A percentile compares a stretch with the other conserved stretches of the same genome.
Evolutionary conservation across 2,329 filamentous ascomycete species (phyloP).

Genomic region (Fusarium virguliforme): DNA sequence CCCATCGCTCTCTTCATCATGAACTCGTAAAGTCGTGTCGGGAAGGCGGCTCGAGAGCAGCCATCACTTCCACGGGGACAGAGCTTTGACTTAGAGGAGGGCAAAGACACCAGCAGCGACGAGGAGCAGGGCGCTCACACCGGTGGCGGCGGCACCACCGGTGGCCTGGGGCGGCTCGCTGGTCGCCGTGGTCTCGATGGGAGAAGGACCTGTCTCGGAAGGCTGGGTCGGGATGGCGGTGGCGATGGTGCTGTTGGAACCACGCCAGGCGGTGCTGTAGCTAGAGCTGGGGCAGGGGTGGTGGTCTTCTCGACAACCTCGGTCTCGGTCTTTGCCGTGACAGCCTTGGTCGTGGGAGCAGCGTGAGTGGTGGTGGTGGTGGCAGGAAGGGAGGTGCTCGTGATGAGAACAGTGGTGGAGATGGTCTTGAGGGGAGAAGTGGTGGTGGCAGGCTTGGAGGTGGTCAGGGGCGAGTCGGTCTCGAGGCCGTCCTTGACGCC

Average conservation of each 20-base stretch:
- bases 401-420: conserved; percentile 49
- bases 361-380: conserved; percentile 50
- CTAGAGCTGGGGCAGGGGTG: conserved; percentile 49
- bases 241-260: conserved; percentile 55
- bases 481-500: conserved; percentile 65
- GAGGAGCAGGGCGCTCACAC: conserved; percentile 58
- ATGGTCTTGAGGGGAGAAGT: conserved; percentile 46
- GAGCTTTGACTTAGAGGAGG: conserved; percentile 54
- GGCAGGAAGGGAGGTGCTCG: conserved; percentile 43
- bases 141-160: conserved; percentile 53
- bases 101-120: conserved; percentile 56
- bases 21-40: conserved; percentile 53
- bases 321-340: conserved; percentile 43
- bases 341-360: conserved; percentile 47
- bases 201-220: conserved; percentile 37
- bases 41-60: conserved; percentile 17
- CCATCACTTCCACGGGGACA: conserved; percentile 47
- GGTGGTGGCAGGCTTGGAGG: conserved; percentile 44
- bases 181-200: conserved; percentile 32
- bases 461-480: conserved; percentile 54
- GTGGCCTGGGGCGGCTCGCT: conserved; percentile 45
- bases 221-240: conserved; percentile 50
- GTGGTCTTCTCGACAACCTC: conserved; percentile 48
- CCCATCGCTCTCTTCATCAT: conserved; percentile 47
- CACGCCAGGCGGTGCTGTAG: conserved; percentile 53